These are phyloP conservation scores for Nigrospora oryzae DNA, from an alignment of 2,329 filamentous ascomycete species.

Conservation along the genomic window DNA sequence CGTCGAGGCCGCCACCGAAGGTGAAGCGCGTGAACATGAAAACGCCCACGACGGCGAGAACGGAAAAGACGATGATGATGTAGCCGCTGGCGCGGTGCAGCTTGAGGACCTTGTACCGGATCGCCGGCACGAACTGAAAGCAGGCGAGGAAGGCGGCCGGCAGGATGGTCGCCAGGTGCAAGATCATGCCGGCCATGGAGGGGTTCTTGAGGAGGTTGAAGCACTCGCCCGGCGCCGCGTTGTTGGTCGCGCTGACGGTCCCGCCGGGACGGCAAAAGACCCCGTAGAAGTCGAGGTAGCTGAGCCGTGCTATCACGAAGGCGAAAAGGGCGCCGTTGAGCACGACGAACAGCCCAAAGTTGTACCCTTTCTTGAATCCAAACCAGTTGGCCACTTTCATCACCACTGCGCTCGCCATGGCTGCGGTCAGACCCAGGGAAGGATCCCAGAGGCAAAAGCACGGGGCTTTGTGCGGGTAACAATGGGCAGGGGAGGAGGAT, in stretches of 20 bases:
- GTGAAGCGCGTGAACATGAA: conserved; percentile 42
- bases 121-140: conserved; percentile 34
- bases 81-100: conserved; percentile 55
- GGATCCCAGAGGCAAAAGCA: too few relatives aligned
- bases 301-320: conserved; percentile 39
- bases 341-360: conserved; percentile 44
- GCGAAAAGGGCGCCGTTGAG: conserved; percentile 33
- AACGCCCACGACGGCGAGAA: conserved; percentile 36
- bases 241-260: neutral
- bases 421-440: too few relatives aligned
- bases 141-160: conserved; percentile 30
- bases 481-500: too few relatives aligned
- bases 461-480: too few relatives aligned
- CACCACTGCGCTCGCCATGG: too few relatives aligned
- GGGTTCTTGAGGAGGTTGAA: conserved; percentile 14
- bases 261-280: conserved; percentile 19
- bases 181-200: conserved; percentile 25
- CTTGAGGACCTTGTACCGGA: conserved; percentile 34
- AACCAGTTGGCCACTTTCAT: conserved; percentile 12
- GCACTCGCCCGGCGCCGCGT: conserved; percentile 22
- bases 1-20: conserved; percentile 45
- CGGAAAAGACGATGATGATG: conserved; percentile 36
- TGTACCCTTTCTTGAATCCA: conserved; percentile 49
- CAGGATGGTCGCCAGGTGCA: conserved; percentile 32
- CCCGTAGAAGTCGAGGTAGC: conserved; percentile 37